Evolutionary conservation across 176 grass and related monocot species (phyloP).

Genomic region (Aegilops sharonensis): DNA sequence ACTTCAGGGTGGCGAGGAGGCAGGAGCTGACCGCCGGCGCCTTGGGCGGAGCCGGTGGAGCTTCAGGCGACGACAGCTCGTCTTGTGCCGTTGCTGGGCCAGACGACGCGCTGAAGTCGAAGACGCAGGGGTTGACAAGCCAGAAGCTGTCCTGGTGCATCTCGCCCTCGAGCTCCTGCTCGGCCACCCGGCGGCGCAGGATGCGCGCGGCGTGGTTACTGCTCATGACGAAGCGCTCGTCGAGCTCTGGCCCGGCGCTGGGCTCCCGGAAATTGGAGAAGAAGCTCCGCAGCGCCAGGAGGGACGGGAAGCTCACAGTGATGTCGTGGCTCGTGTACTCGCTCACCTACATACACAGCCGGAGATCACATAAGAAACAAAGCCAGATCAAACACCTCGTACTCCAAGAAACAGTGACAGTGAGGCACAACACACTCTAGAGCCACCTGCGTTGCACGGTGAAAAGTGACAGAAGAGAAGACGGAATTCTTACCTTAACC

Average conservation of each 20-base stretch:
- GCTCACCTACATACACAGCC: slow-evolving; percentile 38
- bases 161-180: slow-evolving; percentile 32
- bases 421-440: too few species aligned
- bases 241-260: slow-evolving; percentile 56
- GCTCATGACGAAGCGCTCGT: slow-evolving; percentile 87
- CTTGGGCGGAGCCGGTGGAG: not conserved
- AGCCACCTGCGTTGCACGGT: not conserved
- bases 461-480: not conserved
- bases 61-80: not conserved
- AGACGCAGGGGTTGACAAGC: slow-evolving; percentile 47
- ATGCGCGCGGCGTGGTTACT: slow-evolving; percentile 71
- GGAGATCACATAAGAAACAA: slow-evolving; percentile 19
- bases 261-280: slow-evolving; percentile 43
- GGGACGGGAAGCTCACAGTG: slow-evolving; percentile 73
- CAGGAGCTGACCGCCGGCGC: slow-evolving; percentile 25
- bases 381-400: slow-evolving; percentile 6
- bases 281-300: slow-evolving; percentile 59
- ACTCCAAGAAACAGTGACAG: not conserved
- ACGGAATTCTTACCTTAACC: slow-evolving; percentile 49
- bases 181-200: slow-evolving; percentile 40
- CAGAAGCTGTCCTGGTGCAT: slow-evolving; percentile 78
- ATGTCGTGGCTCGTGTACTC: slow-evolving; percentile 57
- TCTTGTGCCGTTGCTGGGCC: not conserved
- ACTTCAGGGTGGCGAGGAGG: slow-evolving; percentile 52
- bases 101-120: slow-evolving; percentile 22